Evolutionary conservation across 805 yeast genomes (phyloP).

Genomic region (Saccharomycopsis fibuligera): DNA sequence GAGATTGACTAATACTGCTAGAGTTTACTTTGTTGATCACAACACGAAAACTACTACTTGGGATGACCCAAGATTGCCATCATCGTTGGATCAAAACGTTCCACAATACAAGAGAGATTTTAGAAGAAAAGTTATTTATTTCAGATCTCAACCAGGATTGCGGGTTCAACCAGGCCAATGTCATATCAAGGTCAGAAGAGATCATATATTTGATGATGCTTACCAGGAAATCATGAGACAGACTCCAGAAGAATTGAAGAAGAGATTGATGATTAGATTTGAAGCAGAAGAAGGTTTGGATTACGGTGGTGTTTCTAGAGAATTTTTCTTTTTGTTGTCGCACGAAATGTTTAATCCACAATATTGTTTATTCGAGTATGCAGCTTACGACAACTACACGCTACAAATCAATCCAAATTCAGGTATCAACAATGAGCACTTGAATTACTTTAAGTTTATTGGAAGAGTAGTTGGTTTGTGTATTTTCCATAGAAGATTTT

Average conservation of each 20-base stretch:
- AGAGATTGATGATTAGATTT: constrained; percentile 94
- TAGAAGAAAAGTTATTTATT: constrained; percentile 93
- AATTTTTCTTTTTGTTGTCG: constrained; percentile 90
- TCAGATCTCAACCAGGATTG: constrained; percentile 96
- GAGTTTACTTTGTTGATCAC: constrained; percentile 98
- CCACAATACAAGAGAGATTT: constrained; percentile 99
- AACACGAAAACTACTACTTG: constrained; percentile 98
- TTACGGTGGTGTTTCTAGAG: constrained; percentile 99
- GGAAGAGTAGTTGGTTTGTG: constrained; percentile 98
- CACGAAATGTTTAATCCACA: constrained; percentile 99
- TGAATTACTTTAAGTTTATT: constrained; percentile 94
- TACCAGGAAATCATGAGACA: constrained; percentile 99
- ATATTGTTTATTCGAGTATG: constrained; percentile 93
- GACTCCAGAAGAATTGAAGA: constrained; percentile 96
- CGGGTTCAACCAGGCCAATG: constrained; percentile 98
- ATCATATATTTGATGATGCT: constrained; percentile 93
- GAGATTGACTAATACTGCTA: constrained; percentile 97
- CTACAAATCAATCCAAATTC: constrained; percentile 97
- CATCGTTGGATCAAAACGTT: constrained; percentile 94
- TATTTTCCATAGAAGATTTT: constrained; percentile 94
- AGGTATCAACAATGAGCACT: constrained; percentile 94
- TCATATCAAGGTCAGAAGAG: constrained; percentile 95
- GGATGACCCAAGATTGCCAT: constrained; percentile 99
- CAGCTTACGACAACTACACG: constrained; percentile 97
- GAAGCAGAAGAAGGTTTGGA: constrained; percentile 99